These are phyloP conservation scores for Nematodospora anomalae DNA, from an alignment of 1,139 yeast species.

Conservation along the genomic window DNA sequence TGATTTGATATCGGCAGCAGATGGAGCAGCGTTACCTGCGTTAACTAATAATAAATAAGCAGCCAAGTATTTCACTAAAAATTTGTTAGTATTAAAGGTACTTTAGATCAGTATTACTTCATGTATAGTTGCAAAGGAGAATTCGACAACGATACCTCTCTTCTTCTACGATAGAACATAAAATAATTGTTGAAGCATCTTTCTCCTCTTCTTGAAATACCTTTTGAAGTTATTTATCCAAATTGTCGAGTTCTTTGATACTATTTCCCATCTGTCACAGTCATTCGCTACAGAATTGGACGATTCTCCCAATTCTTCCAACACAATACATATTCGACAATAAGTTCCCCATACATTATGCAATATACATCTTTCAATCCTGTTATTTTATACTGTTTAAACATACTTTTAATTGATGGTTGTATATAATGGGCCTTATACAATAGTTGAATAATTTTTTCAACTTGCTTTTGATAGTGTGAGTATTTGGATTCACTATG, in stretches of 20 bases:
- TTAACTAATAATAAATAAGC: slow-evolving; percentile 67
- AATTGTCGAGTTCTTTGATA: too few relatives aligned
- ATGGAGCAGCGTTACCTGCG: slow-evolving; percentile 76
- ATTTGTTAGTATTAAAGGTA: slow-evolving; percentile 11
- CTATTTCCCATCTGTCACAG: too few relatives aligned
- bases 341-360: background rate
- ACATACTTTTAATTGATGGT: too few relatives aligned
- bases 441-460: background rate
- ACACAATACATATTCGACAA: background rate
- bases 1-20: slow-evolving; percentile 87
- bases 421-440: too few relatives aligned
- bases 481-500: background rate
- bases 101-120: too few relatives aligned
- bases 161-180: too few relatives aligned
- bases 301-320: too few relatives aligned
- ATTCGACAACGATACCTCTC: background rate
- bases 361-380: background rate
- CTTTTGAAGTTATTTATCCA: too few relatives aligned
- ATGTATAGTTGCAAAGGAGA: background rate
- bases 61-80: slow-evolving; percentile 60
- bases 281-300: too few relatives aligned
- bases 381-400: too few relatives aligned
- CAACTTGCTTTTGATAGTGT: background rate
- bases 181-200: too few relatives aligned
- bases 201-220: too few relatives aligned